phyloP scores from a whole-genome alignment of 108 stramenopile species.

The Cylindrotheca fusiformis region DNA sequence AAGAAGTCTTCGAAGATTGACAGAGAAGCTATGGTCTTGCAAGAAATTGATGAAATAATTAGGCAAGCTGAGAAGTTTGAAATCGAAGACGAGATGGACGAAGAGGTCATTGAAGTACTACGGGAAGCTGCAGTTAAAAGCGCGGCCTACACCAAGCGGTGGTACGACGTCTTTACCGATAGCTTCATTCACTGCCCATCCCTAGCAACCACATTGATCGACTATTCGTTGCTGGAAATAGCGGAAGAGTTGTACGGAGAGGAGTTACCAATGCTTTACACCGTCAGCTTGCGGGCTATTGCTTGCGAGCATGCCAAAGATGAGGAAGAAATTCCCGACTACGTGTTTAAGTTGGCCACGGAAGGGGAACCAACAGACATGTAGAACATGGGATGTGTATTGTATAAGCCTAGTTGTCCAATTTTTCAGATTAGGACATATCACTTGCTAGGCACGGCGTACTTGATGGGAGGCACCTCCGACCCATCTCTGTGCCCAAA shows the following conservation, averaged over 20 bases:
- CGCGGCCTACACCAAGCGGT: slow-evolving; percentile 16
- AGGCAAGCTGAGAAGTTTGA: slow-evolving; percentile 13
- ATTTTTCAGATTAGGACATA: no score
- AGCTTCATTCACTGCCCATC: slow-evolving; percentile 23
- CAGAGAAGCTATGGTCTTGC: slow-evolving; percentile 4
- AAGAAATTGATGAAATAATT: slow-evolving; percentile 23
- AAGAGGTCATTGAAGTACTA: slow-evolving; percentile 7
- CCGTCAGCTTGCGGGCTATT: slow-evolving; percentile 17
- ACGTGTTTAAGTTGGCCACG: slow-evolving; percentile 13
- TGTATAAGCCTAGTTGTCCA: no score
- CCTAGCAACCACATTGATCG: slow-evolving; percentile 18
- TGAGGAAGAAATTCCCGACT: slow-evolving; percentile 17
- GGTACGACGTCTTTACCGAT: slow-evolving; percentile 21
- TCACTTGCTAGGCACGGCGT: background rate
- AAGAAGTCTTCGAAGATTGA: slow-evolving; percentile 10
- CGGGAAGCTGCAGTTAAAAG: slow-evolving; percentile 11
- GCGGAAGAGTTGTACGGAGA: slow-evolving; percentile 22
- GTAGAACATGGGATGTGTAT: no score
- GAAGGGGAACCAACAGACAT: no score
- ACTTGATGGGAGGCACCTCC: background rate
- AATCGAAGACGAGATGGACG: slow-evolving; percentile 24
- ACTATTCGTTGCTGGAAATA: slow-evolving; percentile 16
- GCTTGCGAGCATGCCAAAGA: slow-evolving; percentile 1
- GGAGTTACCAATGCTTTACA: slow-evolving; percentile 25
- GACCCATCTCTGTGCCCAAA: background rate